Evolutionary conservation across 202 grass and related monocot species (phyloP).

Genomic region (Panicum hallii): DNA sequence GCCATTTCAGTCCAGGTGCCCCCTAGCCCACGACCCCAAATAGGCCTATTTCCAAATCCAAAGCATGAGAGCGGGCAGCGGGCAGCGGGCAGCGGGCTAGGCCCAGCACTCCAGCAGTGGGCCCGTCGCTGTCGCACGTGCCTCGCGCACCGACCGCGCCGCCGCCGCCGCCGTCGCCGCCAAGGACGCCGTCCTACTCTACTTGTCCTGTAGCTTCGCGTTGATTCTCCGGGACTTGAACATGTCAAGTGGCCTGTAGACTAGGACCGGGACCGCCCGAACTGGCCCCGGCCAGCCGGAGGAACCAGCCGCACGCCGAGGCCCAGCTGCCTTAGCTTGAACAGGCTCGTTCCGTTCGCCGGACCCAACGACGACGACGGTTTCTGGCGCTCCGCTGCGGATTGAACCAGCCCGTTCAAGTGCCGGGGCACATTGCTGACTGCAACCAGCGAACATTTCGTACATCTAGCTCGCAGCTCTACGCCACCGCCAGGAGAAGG

Average conservation of each 20-base stretch:
- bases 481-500: background rate
- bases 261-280: background rate
- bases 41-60: too few relatives aligned
- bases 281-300: background rate
- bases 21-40: background rate
- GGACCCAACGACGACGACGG: background rate
- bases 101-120: too few relatives aligned
- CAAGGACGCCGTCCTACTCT: constrained; percentile 8
- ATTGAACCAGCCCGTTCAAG: constrained; percentile 8
- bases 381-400: background rate
- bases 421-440: too few relatives aligned
- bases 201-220: background rate
- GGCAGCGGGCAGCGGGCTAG: too few relatives aligned
- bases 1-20: too few relatives aligned
- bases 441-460: background rate
- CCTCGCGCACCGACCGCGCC: constrained; percentile 9
- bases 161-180: background rate
- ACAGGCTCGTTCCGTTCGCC: background rate
- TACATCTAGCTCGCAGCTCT: background rate
- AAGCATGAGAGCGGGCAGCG: too few relatives aligned
- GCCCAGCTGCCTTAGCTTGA: constrained; percentile 44
- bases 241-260: constrained; percentile 30
- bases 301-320: constrained; percentile 1
- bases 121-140: background rate
- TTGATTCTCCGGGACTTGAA: background rate